Base-by-base conservation (phyloP, 768 basidiomycete species). In the Thelephora ganbajun region DNA sequence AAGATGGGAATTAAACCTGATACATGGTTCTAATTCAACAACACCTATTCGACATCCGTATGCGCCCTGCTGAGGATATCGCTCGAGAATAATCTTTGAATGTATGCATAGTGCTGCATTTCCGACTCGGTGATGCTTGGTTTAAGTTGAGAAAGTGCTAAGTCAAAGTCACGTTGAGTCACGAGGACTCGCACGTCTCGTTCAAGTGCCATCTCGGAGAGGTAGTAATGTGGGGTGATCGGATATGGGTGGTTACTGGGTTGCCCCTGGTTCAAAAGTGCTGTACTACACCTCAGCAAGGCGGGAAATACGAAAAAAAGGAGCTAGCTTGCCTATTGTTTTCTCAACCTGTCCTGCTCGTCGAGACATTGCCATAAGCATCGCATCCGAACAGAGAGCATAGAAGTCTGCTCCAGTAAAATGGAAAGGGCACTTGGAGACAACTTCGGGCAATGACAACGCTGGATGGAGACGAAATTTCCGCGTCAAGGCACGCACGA, bases 391-490 rank as follows among this genome's bases (percentile, higher is more conserved):
- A 62, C 96, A 98, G 7, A 99, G 68, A 0, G 96, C 96, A 67
- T 99, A 98, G 53, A 98, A 92, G 61, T 99, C 96, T 36, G 96
- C 96, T 39, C 96, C 96, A 2, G 96, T 98, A 59, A 83, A 92
- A 59, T 92, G 90, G 69, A 93, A 89, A 0, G 90, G 83, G 51
- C 93, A 98, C 33, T 67, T 65, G 22, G 78, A 69, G 18, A 85
- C 87, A 39, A 99, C 63, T 6, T 56, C 51, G 16, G 62, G 61
- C 6, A 98, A 73, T 54, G 80, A 67, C 6, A 92, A 68, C 44
- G 64, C 66, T 0, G 82, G 71, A 54, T 86, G 74, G 20, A 97
- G 72, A 33, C 74, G 77, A 70, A 99, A 98, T 61, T 93, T 97
- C 49, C 92, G 68, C 2, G 96, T 98, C 50, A 98, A 65, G 2